Evolutionary conservation across 2,329 filamentous ascomycete genomes (phyloP).

Genomic region (Colletotrichum gigasporum): DNA sequence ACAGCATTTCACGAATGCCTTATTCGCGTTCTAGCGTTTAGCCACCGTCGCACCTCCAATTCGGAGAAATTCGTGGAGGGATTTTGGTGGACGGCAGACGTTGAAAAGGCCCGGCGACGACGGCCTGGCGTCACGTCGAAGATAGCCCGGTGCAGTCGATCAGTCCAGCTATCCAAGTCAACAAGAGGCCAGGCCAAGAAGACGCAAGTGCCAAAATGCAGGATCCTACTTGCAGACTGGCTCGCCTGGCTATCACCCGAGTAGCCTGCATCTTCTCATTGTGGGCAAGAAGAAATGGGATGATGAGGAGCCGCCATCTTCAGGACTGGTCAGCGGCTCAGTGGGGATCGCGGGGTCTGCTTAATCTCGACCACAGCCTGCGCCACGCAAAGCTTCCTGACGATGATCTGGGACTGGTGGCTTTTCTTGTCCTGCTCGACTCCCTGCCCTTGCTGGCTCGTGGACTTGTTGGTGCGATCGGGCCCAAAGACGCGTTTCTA

Average conservation of each 20-base stretch:
- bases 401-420: conserved; percentile 5
- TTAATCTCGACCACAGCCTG: conserved; percentile 12
- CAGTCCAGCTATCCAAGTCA: background rate
- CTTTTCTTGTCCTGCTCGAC: conserved; percentile 7
- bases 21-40: background rate
- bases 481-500: background rate
- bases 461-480: background rate
- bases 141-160: background rate
- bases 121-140: background rate
- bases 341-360: conserved; percentile 26
- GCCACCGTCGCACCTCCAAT: background rate
- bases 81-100: no score
- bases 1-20: background rate
- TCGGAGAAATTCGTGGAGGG: background rate
- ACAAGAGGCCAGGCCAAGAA: background rate
- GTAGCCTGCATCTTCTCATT: conserved; percentile 1
- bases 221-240: conserved; percentile 5
- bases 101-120: background rate
- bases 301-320: conserved; percentile 14
- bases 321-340: conserved; percentile 3
- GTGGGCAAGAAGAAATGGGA: conserved; percentile 1
- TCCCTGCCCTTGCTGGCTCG: conserved; percentile 8
- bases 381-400: conserved; percentile 17
- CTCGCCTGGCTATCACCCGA: conserved; percentile 10
- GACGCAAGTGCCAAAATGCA: background rate